Conservation (phyloP, 2,329 filamentous ascomycete species). For the Stachybotrys chlorohalonatus region DNA sequence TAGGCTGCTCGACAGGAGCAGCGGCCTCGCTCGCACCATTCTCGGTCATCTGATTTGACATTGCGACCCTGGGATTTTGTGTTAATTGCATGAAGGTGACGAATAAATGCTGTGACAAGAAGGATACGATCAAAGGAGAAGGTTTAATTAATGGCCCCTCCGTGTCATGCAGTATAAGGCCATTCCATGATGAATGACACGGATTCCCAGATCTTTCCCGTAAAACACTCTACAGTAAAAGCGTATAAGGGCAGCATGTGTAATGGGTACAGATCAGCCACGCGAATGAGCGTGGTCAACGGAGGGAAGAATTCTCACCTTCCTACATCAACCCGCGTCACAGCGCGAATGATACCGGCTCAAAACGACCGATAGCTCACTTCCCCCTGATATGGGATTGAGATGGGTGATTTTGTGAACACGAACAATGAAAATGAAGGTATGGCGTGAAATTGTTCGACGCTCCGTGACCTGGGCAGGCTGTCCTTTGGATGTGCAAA, state of each 20-base stretch:
- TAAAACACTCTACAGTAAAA: too few relatives aligned
- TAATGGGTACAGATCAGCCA: too few relatives aligned
- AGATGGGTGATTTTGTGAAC: neutral
- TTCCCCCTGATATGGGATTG: neutral
- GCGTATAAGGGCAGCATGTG: too few relatives aligned
- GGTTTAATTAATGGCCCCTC: too few relatives aligned
- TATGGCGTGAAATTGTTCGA: neutral
- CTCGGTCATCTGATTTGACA: neutral
- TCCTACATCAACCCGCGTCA: neutral
- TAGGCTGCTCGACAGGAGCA: neutral
- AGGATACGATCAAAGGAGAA: too few relatives aligned
- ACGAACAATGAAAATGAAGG: neutral
- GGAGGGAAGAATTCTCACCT: too few relatives aligned
- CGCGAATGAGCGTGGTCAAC: too few relatives aligned
- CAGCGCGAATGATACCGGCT: neutral
- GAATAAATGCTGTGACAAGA: too few relatives aligned
- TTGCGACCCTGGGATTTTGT: neutral
- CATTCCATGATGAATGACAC: too few relatives aligned
- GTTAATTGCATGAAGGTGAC: neutral
- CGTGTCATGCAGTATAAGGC: too few relatives aligned
- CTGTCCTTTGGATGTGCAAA: slow-evolving; percentile 29
- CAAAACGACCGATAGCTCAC: neutral
- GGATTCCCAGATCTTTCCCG: too few relatives aligned
- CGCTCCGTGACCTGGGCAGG: neutral
- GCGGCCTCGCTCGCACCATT: neutral